phyloP scores from a whole-genome alignment of 495 filamentous ascomycete species.

The Pseudoneurospora amorphoporcata region DNA sequence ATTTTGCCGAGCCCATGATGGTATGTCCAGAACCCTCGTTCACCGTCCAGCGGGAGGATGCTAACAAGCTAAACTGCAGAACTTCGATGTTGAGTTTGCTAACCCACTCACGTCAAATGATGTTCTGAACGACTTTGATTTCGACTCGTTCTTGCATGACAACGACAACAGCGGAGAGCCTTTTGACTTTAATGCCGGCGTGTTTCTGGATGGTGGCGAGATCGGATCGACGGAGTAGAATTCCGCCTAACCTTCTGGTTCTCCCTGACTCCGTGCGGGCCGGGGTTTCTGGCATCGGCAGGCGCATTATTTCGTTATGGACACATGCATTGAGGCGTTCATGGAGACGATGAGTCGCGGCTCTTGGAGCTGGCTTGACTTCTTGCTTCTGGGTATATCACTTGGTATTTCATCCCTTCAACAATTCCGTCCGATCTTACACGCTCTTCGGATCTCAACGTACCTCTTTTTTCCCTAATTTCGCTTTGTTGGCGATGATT shows the following conservation, averaged over 20 bases:
- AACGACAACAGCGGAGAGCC: slow-evolving; percentile 23
- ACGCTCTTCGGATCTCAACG: neutral
- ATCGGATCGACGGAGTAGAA: slow-evolving; percentile 41
- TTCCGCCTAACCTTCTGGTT: slow-evolving; percentile 2
- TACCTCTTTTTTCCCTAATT: neutral
- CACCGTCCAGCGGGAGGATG: neutral
- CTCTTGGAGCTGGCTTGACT: neutral
- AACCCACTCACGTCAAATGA: slow-evolving; percentile 49
- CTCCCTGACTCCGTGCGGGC: slow-evolving; percentile 40
- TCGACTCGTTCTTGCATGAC: slow-evolving; percentile 81
- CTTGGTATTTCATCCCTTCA: neutral
- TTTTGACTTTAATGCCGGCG: slow-evolving; percentile 36
- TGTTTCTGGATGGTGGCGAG: slow-evolving; percentile 31
- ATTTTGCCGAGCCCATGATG: slow-evolving; percentile 20
- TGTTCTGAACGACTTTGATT: slow-evolving; percentile 89
- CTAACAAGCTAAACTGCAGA: slow-evolving; percentile 13
- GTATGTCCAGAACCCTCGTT: slow-evolving; percentile 19
- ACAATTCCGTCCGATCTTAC: neutral
- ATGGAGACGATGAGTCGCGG: neutral
- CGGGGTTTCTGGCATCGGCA: slow-evolving; percentile 31
- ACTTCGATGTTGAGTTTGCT: slow-evolving; percentile 49
- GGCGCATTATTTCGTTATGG: neutral
- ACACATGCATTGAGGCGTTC: neutral
- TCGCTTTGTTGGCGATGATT: neutral
- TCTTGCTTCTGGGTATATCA: neutral